Evolutionary conservation across 495 filamentous ascomycete species (phyloP).

Genomic region (Chlorociboria aeruginascens): DNA sequence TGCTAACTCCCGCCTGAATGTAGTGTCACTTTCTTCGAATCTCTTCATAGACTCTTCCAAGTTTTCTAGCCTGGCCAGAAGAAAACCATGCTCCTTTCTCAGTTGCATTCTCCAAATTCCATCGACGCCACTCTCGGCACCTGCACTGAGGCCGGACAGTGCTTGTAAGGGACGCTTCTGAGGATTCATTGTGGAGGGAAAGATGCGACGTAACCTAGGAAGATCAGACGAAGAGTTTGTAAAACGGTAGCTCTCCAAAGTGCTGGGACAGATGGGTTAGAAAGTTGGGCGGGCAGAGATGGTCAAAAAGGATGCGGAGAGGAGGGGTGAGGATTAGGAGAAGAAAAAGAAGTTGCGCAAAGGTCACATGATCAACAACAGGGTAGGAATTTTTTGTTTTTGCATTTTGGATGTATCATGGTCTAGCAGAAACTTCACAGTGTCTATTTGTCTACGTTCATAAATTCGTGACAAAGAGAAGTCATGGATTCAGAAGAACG

Average conservation of each 20-base stretch:
- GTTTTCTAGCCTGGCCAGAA: constrained; percentile 6
- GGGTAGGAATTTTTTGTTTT: constrained; percentile 5
- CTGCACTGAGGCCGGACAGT: not conserved
- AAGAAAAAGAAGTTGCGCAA: not conserved
- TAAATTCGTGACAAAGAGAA: not conserved
- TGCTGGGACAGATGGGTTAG: not conserved
- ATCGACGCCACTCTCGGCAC: constrained; percentile 3
- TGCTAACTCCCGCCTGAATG: too few species aligned
- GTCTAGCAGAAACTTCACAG: constrained; percentile 14
- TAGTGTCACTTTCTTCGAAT: not conserved
- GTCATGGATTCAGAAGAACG: constrained; percentile 5
- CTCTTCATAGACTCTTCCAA: not conserved
- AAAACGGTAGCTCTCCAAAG: not conserved
- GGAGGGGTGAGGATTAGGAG: constrained; percentile 1
- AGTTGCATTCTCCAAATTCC: constrained; percentile 13
- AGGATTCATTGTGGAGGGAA: not conserved
- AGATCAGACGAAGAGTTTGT: not conserved
- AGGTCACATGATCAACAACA: not conserved
- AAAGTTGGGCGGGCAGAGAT: not conserved
- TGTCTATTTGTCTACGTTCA: constrained; percentile 5
- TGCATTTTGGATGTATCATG: constrained; percentile 6
- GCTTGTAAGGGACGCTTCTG: not conserved
- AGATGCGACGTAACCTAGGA: not conserved
- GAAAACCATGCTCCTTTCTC: constrained; percentile 11
- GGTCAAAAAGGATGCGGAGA: not conserved